Evolutionary conservation across 2,329 filamentous ascomycete genomes (phyloP).

Genomic region (Reticulascus tulasneorum): DNA sequence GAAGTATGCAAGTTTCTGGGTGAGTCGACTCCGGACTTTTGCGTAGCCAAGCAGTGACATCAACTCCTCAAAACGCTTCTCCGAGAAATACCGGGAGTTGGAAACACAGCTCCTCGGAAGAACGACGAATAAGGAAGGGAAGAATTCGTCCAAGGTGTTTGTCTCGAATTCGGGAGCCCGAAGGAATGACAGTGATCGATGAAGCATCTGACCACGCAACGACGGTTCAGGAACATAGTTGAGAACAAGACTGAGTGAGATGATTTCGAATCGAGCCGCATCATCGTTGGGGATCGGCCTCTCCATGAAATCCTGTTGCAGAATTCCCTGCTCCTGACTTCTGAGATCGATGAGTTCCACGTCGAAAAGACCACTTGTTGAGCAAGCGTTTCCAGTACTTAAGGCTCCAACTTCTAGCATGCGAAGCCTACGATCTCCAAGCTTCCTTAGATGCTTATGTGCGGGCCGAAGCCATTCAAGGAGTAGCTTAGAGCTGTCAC

Average conservation of each 20-base stretch:
- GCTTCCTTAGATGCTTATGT: conserved; percentile 19
- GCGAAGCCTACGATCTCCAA: conserved; percentile 34
- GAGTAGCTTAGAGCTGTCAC: conserved; percentile 61
- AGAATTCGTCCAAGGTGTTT: conserved; percentile 25
- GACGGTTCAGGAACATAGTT: conserved; percentile 85
- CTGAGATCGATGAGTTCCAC: conserved; percentile 86
- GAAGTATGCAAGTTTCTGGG: conserved; percentile 82
- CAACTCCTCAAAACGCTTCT: conserved; percentile 63
- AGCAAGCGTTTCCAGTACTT: conserved; percentile 80
- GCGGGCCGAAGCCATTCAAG: conserved; percentile 56
- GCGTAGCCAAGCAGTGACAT: conserved; percentile 75
- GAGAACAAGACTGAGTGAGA: conserved; percentile 87
- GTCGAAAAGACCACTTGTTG: conserved; percentile 64
- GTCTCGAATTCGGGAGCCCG: conserved; percentile 26
- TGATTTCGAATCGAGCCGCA: conserved; percentile 73
- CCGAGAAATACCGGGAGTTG: conserved; percentile 87
- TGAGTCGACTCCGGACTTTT: conserved; percentile 63
- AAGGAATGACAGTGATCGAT: conserved; percentile 69
- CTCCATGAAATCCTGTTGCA: conserved; percentile 92
- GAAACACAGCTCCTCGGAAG: conserved; percentile 81
- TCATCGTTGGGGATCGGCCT: conserved; percentile 64
- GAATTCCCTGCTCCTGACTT: conserved; percentile 76
- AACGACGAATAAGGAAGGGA: conserved; percentile 81
- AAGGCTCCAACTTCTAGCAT: conserved; percentile 89
- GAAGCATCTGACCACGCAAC: conserved; percentile 79